Evolutionary conservation across 1,284 basidiomycete species (phyloP), one percentile per base, ranked within the genome.

Genomic region (Trichosporon sp.): DNA sequence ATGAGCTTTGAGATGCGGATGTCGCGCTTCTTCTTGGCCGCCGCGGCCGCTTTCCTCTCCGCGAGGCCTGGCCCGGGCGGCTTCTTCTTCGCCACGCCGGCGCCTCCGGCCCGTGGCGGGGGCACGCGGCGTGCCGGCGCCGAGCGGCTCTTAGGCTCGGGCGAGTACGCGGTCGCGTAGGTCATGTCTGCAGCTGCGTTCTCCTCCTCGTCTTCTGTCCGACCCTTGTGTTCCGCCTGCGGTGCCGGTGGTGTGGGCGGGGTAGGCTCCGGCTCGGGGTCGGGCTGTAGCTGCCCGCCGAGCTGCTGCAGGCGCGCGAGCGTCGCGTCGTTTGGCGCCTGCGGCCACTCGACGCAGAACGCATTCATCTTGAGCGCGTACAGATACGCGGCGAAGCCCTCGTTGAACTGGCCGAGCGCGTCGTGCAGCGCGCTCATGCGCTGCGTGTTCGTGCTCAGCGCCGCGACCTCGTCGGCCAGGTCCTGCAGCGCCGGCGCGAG

Each of bases 321-420:
- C 3, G 77, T 75, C 18, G 68, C 66, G 27, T 75, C 68, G 44
- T 72, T 72, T 18, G 76, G 75, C 60, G 73, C 75, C 75, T 78
- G 91, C 0, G 88, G 88, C 93, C 93, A 97, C 80, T 96, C 94
- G 0, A 90, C 90, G 31, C 93, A 95, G 73, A 95, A 88, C 0
- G 93, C 90, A 77, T 96, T 95, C 92, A 97, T 96, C 80, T 93
- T 91, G 87, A 97, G 89, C 11, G 91, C 89, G 80, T 95, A 95
- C 21, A 97, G 83, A 86, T 90, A 95, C 80, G 92, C 93, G 11
- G 93, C 91, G 78, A 98, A 98, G 47, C 90, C 90, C 80, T 98
- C 95, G 79, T 97, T 96, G 85, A 98, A 97, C 12, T 88, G 89
- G 4, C 88, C 87, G 62, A 98, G 86, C 21, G 92, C 90, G 64